These are phyloP conservation scores for Candida gorgasii DNA, from an alignment of 805 yeast species.

Conservation along the genomic window DNA sequence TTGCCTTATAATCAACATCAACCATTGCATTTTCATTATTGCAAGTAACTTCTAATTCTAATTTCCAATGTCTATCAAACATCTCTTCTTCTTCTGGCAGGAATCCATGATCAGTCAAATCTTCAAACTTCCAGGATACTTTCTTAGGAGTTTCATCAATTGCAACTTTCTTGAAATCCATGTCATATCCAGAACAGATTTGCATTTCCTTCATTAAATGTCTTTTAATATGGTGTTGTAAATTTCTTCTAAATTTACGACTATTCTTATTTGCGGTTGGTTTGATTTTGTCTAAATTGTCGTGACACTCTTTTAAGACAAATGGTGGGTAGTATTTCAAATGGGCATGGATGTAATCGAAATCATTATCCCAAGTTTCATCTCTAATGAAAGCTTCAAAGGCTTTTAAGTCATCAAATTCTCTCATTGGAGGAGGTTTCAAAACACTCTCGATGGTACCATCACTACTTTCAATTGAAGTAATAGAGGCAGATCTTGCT, in stretches of 20 bases:
- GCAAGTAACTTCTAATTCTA: slow-evolving; percentile 63
- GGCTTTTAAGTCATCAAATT: slow-evolving; percentile 61
- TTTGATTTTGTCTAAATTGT: slow-evolving; percentile 69
- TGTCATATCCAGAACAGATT: slow-evolving; percentile 57
- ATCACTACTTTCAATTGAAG: slow-evolving; percentile 38
- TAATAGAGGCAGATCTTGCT: slow-evolving; percentile 38
- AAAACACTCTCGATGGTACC: slow-evolving; percentile 28
- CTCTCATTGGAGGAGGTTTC: slow-evolving; percentile 43
- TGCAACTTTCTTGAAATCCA: slow-evolving; percentile 50
- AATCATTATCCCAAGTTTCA: slow-evolving; percentile 77
- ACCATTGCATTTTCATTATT: slow-evolving; percentile 68
- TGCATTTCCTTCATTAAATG: slow-evolving; percentile 69
- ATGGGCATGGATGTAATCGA: slow-evolving; percentile 66
- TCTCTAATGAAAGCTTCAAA: slow-evolving; percentile 67
- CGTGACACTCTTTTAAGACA: slow-evolving; percentile 62
- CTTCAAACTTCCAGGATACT: slow-evolving; percentile 65
- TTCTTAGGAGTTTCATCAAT: slow-evolving; percentile 51
- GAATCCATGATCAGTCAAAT: slow-evolving; percentile 58
- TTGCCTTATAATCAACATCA: slow-evolving; percentile 62
- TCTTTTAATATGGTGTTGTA: slow-evolving; percentile 73
- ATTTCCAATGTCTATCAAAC: slow-evolving; percentile 60
- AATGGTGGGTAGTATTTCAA: slow-evolving; percentile 74
- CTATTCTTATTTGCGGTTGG: slow-evolving; percentile 72
- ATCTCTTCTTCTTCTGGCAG: slow-evolving; percentile 45
- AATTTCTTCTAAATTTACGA: slow-evolving; percentile 68